A percentile compares a stretch with the other conserved stretches of the same genome.
These are phyloP conservation scores for Tephrocybe sp. DNA, from an alignment of 768 basidiomycete species.

Conservation along the genomic window DNA sequence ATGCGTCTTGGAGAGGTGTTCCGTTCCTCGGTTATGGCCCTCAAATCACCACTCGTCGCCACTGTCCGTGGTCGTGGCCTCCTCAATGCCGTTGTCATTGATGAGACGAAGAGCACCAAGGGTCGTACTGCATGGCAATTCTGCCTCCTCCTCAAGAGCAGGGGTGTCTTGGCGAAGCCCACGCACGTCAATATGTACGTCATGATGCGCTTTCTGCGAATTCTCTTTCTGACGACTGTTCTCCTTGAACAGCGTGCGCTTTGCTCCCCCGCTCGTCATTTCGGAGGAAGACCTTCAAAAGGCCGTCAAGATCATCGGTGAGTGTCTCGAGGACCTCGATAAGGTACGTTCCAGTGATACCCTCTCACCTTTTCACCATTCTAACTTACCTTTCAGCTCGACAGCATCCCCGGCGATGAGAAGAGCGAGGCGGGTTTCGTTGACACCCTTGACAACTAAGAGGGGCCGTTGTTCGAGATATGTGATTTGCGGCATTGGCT, in stretches of 20 bases:
- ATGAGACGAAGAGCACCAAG: constrained; percentile 73
- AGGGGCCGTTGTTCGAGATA: constrained; percentile 2
- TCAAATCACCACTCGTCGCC: constrained; percentile 70
- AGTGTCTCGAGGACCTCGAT: constrained; percentile 80
- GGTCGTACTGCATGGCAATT: constrained; percentile 94
- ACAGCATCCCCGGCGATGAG: constrained; percentile 59
- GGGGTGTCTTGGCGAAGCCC: constrained; percentile 92
- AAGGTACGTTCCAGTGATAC: constrained; percentile 44
- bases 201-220: not conserved
- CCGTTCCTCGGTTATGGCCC: constrained; percentile 56
- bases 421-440: constrained; percentile 58
- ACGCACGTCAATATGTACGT: constrained; percentile 92
- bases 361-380: not conserved
- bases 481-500: constrained; percentile 10
- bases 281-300: constrained; percentile 79
- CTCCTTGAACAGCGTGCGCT: constrained; percentile 81
- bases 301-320: constrained; percentile 72
- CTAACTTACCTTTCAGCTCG: constrained; percentile 23
- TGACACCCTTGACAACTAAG: constrained; percentile 17
- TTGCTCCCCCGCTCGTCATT: constrained; percentile 95
- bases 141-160: constrained; percentile 86
- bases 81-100: constrained; percentile 91
- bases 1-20: constrained; percentile 77
- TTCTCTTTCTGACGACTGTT: not conserved
- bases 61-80: constrained; percentile 84